Conservation (phyloP, 306 rosid genomes). For the Prunus davidiana region DNA sequence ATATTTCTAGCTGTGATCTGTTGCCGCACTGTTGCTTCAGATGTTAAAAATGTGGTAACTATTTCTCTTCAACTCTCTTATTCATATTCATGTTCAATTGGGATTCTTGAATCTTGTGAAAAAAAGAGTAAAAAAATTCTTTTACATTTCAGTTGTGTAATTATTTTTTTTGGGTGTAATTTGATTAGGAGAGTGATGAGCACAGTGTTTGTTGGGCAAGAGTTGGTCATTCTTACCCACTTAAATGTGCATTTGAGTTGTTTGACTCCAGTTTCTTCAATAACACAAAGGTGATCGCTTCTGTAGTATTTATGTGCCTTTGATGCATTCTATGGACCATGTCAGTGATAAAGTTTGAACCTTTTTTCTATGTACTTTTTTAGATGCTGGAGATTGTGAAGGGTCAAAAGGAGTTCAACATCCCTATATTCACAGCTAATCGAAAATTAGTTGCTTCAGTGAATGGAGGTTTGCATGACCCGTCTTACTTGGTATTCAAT, state of each 20-base stretch:
- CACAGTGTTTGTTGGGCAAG: constrained; percentile 18
- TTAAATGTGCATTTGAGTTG: background rate
- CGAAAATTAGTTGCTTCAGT: constrained; percentile 52
- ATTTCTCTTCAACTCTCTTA: background rate
- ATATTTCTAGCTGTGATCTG: background rate
- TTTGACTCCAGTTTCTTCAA: constrained; percentile 61
- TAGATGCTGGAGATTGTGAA: constrained; percentile 52
- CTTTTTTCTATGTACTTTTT: background rate
- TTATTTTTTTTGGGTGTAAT: background rate
- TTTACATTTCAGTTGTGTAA: too few species aligned
- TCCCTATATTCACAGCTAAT: constrained; percentile 53
- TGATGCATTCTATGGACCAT: background rate
- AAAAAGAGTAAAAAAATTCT: too few species aligned
- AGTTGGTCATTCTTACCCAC: constrained; percentile 27
- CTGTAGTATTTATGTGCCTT: background rate
- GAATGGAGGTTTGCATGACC: constrained; percentile 61
- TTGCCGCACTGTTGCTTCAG: background rate
- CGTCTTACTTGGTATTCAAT: constrained; percentile 50
- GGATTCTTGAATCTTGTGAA: background rate
- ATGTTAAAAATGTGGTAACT: background rate
- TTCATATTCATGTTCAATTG: background rate
- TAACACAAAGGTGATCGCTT: constrained; percentile 35
- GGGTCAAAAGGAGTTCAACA: constrained; percentile 46
- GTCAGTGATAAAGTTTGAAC: background rate
- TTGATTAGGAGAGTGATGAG: constrained; percentile 46